Evolutionary conservation across 1,284 basidiomycete species (phyloP), one percentile per base, ranked within the genome.

Genomic region (Cutaneotrichosporon cutaneum): DNA sequence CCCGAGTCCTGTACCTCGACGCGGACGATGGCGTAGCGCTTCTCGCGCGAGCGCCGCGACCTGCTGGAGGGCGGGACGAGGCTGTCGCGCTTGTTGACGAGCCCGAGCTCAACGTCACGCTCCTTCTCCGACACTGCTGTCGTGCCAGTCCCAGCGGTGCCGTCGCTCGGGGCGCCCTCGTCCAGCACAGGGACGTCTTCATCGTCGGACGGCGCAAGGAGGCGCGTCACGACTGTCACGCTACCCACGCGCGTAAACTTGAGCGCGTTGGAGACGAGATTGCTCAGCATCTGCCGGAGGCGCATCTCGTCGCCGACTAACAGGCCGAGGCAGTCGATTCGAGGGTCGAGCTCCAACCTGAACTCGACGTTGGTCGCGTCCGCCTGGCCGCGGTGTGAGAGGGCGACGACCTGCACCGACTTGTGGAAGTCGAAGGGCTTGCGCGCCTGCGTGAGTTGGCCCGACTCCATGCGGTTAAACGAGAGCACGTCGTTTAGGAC

Each of bases 1-100:
- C 92, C 91, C 0, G 90, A 92, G 76, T 92, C 91, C 10, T 83
- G 83, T 4, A 93, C 84, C 75, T 92, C 90, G 48, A 93, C 88
- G 60, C 90, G 82, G 13, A 92, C 87, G 36, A 92, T 74, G 10
- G 53, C 62, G 47, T 35, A 57, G 13, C 47, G 56, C 33, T 36
- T 32, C 21, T n/a, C 22, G 16, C 55, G 55, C 16, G 55, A 56
- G 26, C 14, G 48, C 1, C 48, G 48, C 14, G 48, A 50, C 16
- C 16, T 7, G 26, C 39, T 42, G 18, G 39, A n/a, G 3, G 39
- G 39, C 16, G 39, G 39, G 8, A 42, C 18, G 39, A 30, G 30
- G 5, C 18, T n/a, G 39, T 7, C 7, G 18, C 18, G 39, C 18
- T 42, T 42, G 18, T 42, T 18, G 39, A 6, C n/a, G 8, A 42